A percentile compares a stretch with the other conserved stretches of the same genome.
phyloP scores from a whole-genome alignment of 257 asterid genomes.

The Capsicum baccatum region DNA sequence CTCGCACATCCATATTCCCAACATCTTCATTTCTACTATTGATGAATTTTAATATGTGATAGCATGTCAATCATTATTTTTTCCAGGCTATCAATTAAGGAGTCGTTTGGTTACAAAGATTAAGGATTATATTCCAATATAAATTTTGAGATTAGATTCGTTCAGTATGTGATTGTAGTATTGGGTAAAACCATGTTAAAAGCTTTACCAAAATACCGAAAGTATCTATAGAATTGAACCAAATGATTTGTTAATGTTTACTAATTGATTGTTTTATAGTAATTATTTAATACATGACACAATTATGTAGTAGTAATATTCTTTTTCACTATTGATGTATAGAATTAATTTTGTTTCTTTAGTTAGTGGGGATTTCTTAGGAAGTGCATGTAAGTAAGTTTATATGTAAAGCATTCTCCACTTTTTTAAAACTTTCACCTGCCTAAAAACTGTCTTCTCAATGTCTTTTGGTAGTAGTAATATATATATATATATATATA shows the following conservation, averaged over 20 bases:
- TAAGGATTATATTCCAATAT: not conserved
- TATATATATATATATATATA: not conserved
- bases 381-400: not conserved
- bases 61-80: not conserved
- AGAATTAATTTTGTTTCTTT: not conserved
- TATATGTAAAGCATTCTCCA: not conserved
- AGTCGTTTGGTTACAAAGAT: not conserved
- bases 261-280: not conserved
- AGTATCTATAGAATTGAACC: not conserved
- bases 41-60: not conserved
- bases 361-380: not conserved
- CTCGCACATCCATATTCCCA: not conserved
- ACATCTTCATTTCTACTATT: not conserved
- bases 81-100: not conserved
- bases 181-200: not conserved
- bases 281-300: not conserved
- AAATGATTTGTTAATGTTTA: not conserved
- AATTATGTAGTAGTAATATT: not conserved
- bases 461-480: constrained; percentile 24
- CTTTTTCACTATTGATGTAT: not conserved
- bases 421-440: constrained; percentile 21
- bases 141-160: not conserved
- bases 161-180: not conserved
- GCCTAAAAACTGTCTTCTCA: constrained; percentile 33
- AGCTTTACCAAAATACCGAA: not conserved